Evolutionary conservation across 768 basidiomycete species (phyloP), one percentile per base, ranked within the genome.

Genomic region (Rhodotorula sphaerocarpa): DNA sequence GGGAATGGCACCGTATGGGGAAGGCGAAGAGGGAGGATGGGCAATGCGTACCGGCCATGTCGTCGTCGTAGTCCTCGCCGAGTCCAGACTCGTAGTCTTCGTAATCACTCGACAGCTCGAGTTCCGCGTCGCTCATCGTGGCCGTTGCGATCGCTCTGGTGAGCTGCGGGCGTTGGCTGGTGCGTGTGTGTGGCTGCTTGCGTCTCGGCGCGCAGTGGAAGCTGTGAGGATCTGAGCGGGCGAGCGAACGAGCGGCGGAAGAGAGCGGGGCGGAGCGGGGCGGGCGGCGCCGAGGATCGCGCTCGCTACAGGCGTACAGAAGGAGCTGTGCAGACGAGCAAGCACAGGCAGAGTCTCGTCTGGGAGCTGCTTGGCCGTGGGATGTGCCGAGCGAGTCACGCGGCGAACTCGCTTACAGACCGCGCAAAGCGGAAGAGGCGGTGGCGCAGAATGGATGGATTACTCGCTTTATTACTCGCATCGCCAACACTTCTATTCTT

Each of bases 51-150:
- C 57, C 48, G 48, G 28, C 31, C 57, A 50, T 59, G 50, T 51
- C 57, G 30, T 50, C 50, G 41, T 63, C 61, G 30, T 45, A 57
- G 45, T 63, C 61, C 36, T 57, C 23, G 16, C 36, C 55, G 18
- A 45, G 16, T 21, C 54, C 57, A 9, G 54, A 51, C 52, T 58
- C 62, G 44, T 55, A 47, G 47, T 59, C 50, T 12, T 59, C 57
- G 48, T 57, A 57, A 36, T 57, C 56, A 6, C 25, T 28, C 28
- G 56, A 57, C 3, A 59, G 46, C 9, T 54, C 52, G 20, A 64
- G 42, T 27, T 64, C 63, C 4, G 57, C 57, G 63, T 64, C 63
- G 20, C 52, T 55, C 63, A 64, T 64, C 20, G n/a, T 30, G 41
- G 44, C 34, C 2, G 45, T 1, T 10, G 28, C n/a, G n/a, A n/a